These are phyloP conservation scores for Linum tenue DNA, from an alignment of 345 rosid species.

Conservation along the genomic window DNA sequence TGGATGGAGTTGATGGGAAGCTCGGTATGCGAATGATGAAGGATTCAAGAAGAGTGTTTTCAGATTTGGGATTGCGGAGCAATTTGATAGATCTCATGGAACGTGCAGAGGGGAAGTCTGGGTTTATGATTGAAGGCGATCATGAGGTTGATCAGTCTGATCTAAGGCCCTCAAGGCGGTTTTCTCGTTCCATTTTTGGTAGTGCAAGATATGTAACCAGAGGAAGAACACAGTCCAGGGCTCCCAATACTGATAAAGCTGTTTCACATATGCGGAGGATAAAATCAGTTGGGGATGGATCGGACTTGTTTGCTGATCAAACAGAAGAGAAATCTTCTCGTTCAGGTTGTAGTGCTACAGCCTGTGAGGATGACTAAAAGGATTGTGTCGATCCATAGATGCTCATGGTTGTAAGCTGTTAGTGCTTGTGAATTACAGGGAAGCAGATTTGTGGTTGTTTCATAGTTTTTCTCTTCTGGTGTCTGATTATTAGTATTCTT, in stretches of 20 bases:
- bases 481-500: constrained; percentile 7
- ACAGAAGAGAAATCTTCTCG: constrained; percentile 13
- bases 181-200: constrained; percentile 32
- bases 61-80: constrained; percentile 67
- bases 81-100: constrained; percentile 70
- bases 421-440: constrained; percentile 20
- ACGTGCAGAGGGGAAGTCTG: constrained; percentile 33
- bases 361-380: constrained; percentile 16
- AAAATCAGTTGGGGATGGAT: constrained; percentile 30
- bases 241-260: constrained; percentile 13
- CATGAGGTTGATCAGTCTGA: constrained; percentile 9
- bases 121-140: constrained; percentile 17
- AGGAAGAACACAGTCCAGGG: constrained; percentile 19
- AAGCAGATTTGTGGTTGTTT: constrained; percentile 19
- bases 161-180: constrained; percentile 18
- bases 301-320: constrained; percentile 18
- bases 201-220: constrained; percentile 26
- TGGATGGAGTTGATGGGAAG: constrained; percentile 29
- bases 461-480: constrained; percentile 10
- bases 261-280: constrained; percentile 16
- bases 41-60: constrained; percentile 49
- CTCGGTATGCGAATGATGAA: constrained; percentile 19
- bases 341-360: constrained; percentile 16
- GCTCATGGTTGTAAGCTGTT: constrained; percentile 20
- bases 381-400: constrained; percentile 13